Conservation (phyloP, 495 filamentous ascomycete species). For the Penicillium macrosclerotiorum region DNA sequence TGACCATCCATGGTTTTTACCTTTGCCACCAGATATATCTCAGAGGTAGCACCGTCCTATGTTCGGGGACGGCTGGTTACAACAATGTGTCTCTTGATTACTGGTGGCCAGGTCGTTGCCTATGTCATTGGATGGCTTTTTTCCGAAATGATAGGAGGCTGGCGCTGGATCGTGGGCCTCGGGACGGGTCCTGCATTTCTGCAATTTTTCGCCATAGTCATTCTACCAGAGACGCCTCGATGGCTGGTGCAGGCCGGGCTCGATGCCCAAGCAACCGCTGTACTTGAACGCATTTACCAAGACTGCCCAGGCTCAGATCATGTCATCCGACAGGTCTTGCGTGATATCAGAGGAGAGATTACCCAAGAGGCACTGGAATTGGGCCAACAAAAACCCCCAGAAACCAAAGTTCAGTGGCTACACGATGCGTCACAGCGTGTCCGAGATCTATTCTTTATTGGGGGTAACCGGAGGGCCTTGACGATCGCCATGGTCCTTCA, state of each 20-base stretch:
- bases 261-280: conserved; percentile 54
- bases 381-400: conserved; percentile 17
- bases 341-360: conserved; percentile 67
- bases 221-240: conserved; percentile 82
- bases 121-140: conserved; percentile 74
- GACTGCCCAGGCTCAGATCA: conserved; percentile 39
- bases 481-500: conserved; percentile 83
- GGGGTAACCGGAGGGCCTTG: conserved; percentile 73
- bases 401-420: conserved; percentile 24
- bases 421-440: conserved; percentile 40
- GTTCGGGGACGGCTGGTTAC: conserved; percentile 76
- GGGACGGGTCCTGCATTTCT: conserved; percentile 73
- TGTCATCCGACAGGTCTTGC: conserved; percentile 56
- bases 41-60: conserved; percentile 74
- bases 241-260: conserved; percentile 74
- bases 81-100: conserved; percentile 76
- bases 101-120: conserved; percentile 79
- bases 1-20: too few relatives aligned
- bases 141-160: conserved; percentile 60
- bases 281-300: conserved; percentile 66
- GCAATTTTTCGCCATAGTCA: conserved; percentile 61
- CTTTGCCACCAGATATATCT: conserved; percentile 63
- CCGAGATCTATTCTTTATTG: conserved; percentile 54
- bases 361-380: conserved; percentile 57
- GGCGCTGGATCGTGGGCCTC: conserved; percentile 89